Evolutionary conservation across 768 basidiomycete genomes (phyloP).

Genomic region (Kwoniella europaea): DNA sequence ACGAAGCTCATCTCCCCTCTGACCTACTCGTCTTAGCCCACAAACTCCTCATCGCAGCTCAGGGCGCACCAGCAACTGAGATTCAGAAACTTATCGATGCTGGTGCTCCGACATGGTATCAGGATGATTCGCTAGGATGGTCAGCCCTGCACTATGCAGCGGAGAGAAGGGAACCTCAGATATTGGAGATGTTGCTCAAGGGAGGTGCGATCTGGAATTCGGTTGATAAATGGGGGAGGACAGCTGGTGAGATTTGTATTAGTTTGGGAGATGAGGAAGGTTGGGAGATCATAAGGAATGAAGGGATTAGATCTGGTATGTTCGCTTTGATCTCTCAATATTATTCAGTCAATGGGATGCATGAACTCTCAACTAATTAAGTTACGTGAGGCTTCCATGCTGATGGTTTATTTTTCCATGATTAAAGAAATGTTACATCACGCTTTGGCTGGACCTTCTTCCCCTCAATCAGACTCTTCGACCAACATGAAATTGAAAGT

Average conservation of each 20-base stretch:
- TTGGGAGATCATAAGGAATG: conserved; percentile 82
- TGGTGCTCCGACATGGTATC: conserved; percentile 80
- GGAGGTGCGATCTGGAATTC: conserved; percentile 91
- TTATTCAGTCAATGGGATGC: no score
- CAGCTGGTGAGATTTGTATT: conserved; percentile 86
- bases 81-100: conserved; percentile 58
- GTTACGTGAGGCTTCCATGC: no score
- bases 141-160: conserved; percentile 79
- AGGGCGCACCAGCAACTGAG: conserved; percentile 27
- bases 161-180: conserved; percentile 69
- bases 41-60: conserved; percentile 34
- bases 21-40: conserved; percentile 36
- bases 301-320: conserved; percentile 86
- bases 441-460: conserved; percentile 41
- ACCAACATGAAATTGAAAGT: conserved; percentile 45
- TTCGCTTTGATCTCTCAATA: conserved; percentile 17
- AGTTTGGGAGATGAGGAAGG: conserved; percentile 78
- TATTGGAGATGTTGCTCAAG: conserved; percentile 72
- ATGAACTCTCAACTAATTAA: no score
- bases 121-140: conserved; percentile 76
- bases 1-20: conserved; percentile 22
- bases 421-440: conserved; percentile 55
- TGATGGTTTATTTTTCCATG: no score
- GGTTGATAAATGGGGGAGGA: conserved; percentile 80
- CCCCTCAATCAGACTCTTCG: conserved; percentile 18